Evolutionary conservation across 495 filamentous ascomycete genomes (phyloP), one percentile per base, ranked within the genome.

Genomic region (Penicillium canariense): DNA sequence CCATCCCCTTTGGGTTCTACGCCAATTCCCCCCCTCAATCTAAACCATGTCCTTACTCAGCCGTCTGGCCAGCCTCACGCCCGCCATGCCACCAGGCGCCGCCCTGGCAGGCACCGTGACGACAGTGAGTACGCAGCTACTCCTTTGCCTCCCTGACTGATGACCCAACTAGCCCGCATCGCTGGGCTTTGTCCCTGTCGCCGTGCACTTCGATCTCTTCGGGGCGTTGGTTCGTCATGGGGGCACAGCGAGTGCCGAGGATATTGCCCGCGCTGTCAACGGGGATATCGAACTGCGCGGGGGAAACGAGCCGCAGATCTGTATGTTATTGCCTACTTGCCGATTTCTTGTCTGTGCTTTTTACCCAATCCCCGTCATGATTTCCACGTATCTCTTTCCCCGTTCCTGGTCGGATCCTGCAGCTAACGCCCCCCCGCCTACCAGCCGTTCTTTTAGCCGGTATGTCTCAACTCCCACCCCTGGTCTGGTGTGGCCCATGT

Each of bases 181-280:
- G 0, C 45, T 73, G 25, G 68, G 72, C 0, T 73, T 75, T 43
- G 61, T 74, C 1, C 72, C 72, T 1, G 70, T 74, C 10, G 68
- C 72, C 0, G 52, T 70, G 26, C 63, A 70, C 45, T 73, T 75
- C 56, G 39, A 66, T 36, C 51, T 75, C 7, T 75, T 73, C 32
- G 48, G 55, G 9, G 57, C 59, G 6, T 48, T 72, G 4, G 66
- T 65, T 11, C 31, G 35, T 8, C 59, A 63, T 23, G 61, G 60
- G 3, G 44, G 55, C 18, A 52, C 66, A 4, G 60, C 63, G 3
- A 66, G 52, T 1, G 57, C 61, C 8, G 58, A 67, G 26, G 57
- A 72, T 10, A 58, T 73, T 4, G 59, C 66, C 2, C 55, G 51
- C 7, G 53, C 50, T 11, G 58, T 51, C 34, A 68, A 69, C 56